A percentile compares a stretch with the other conserved stretches of the same genome.
These are phyloP conservation scores for Aureobasidium uvarum DNA, from an alignment of 2,329 filamentous ascomycete species.

Conservation along the genomic window DNA sequence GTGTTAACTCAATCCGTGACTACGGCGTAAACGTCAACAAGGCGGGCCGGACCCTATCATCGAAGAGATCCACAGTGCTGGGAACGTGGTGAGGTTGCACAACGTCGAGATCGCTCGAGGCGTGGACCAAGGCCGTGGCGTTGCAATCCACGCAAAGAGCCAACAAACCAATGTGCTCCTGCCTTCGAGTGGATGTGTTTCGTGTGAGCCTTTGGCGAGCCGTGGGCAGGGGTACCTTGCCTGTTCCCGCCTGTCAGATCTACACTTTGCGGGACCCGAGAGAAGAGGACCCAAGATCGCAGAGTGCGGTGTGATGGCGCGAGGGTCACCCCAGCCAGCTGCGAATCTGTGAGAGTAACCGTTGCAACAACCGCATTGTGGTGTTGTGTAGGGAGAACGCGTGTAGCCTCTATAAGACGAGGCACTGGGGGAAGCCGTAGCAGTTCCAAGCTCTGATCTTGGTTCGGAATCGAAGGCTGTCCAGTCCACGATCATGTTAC, in stretches of 20 bases:
- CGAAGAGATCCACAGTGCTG: neutral
- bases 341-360: neutral
- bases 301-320: slow-evolving; percentile 4
- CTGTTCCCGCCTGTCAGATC: slow-evolving; percentile 11
- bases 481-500: slow-evolving; percentile 1
- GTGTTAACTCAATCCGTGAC: neutral
- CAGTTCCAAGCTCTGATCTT: neutral
- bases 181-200: neutral
- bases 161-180: neutral
- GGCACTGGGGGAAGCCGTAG: neutral
- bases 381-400: neutral
- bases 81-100: slow-evolving; percentile 14
- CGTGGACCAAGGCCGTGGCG: slow-evolving; percentile 1
- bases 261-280: slow-evolving; percentile 8
- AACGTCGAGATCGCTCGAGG: slow-evolving; percentile 4
- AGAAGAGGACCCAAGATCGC: neutral
- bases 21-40: slow-evolving; percentile 1
- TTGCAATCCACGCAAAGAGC: neutral
- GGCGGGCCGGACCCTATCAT: slow-evolving; percentile 24
- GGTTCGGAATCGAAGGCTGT: slow-evolving; percentile 13
- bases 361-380: neutral
- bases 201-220: neutral
- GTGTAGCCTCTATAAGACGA: neutral
- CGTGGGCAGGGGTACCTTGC: neutral
- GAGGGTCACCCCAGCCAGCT: neutral